Conservation (phyloP, 768 basidiomycete species). For the Trametes meyenii region DNA sequence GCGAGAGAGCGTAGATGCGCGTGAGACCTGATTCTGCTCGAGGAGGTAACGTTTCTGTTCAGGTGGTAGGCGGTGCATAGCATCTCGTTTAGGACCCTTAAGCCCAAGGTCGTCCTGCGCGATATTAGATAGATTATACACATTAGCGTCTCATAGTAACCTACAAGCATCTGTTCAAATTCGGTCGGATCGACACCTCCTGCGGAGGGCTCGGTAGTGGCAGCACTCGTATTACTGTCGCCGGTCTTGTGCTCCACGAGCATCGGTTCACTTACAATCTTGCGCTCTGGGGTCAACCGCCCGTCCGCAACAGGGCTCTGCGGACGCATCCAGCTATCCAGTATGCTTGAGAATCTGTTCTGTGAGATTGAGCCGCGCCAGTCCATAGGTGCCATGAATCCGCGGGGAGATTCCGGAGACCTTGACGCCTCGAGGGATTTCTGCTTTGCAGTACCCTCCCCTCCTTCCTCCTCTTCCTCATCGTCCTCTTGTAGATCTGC, state of each 20-base stretch:
- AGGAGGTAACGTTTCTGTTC: slow-evolving; percentile 72
- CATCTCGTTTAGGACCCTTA: slow-evolving; percentile 66
- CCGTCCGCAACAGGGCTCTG: slow-evolving; percentile 44
- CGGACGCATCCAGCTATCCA: slow-evolving; percentile 64
- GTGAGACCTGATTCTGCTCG: slow-evolving; percentile 53
- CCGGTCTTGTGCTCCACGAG: slow-evolving; percentile 53
- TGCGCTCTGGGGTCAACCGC: slow-evolving; percentile 41
- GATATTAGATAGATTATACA: slow-evolving; percentile 1
- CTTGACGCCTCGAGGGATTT: slow-evolving; percentile 35
- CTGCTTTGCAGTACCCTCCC: slow-evolving; percentile 67
- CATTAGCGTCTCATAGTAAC: slow-evolving; percentile 25
- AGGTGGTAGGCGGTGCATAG: slow-evolving; percentile 60
- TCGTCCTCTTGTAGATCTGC: slow-evolving; percentile 53
- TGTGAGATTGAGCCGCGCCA: slow-evolving; percentile 59
- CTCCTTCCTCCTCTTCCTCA: slow-evolving; percentile 45
- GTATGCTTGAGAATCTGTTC: slow-evolving; percentile 63
- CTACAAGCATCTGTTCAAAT: slow-evolving; percentile 74
- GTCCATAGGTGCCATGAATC: slow-evolving; percentile 40
- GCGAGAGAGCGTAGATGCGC: slow-evolving; percentile 38
- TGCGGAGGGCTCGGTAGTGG: slow-evolving; percentile 19
- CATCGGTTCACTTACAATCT: slow-evolving; percentile 74
- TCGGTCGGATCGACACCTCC: slow-evolving; percentile 34
- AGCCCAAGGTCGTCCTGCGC: slow-evolving; percentile 70
- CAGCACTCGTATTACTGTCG: slow-evolving; percentile 24
- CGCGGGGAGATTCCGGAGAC: slow-evolving; percentile 17